A percentile compares a stretch with the other conserved stretches of the same genome.
These are phyloP conservation scores for Primulina tabacum DNA, from an alignment of 257 asterid genomes.

Conservation along the genomic window DNA sequence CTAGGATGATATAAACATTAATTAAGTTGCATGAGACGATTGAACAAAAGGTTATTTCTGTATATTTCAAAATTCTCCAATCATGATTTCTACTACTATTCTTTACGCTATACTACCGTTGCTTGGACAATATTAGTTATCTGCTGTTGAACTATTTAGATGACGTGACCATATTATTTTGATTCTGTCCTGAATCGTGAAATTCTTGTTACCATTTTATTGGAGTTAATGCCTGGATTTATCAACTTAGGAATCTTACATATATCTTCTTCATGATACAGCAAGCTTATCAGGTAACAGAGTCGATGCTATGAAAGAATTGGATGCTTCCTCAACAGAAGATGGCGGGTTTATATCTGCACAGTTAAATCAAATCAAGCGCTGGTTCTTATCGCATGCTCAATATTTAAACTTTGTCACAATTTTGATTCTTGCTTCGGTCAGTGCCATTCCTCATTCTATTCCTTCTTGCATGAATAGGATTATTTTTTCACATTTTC, in stretches of 20 bases:
- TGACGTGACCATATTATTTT: not conserved
- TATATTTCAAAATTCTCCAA: not conserved
- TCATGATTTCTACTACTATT: not conserved
- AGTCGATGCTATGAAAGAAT: conserved; percentile 56
- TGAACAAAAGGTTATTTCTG: not conserved
- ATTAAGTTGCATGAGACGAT: not conserved
- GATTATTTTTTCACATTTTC: conserved; percentile 5
- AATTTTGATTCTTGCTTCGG: conserved; percentile 79
- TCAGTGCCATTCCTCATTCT: conserved; percentile 33
- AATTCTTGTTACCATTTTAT: not conserved
- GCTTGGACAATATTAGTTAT: not conserved
- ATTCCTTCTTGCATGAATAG: not conserved
- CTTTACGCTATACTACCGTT: not conserved
- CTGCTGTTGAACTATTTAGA: not conserved
- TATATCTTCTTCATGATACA: conserved; percentile 33
- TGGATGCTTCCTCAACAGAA: conserved; percentile 44
- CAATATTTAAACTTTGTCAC: conserved; percentile 71
- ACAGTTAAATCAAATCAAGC: conserved; percentile 43
- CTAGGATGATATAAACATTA: not conserved
- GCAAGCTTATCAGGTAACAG: conserved; percentile 62
- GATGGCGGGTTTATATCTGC: conserved; percentile 43
- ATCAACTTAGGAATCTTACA: conserved; percentile 4
- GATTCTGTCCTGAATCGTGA: not conserved
- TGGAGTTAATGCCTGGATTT: not conserved
- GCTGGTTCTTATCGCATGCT: conserved; percentile 72